Conservation (phyloP, 2,329 filamentous ascomycete genomes). For the Colletotrichum sp. region DNA sequence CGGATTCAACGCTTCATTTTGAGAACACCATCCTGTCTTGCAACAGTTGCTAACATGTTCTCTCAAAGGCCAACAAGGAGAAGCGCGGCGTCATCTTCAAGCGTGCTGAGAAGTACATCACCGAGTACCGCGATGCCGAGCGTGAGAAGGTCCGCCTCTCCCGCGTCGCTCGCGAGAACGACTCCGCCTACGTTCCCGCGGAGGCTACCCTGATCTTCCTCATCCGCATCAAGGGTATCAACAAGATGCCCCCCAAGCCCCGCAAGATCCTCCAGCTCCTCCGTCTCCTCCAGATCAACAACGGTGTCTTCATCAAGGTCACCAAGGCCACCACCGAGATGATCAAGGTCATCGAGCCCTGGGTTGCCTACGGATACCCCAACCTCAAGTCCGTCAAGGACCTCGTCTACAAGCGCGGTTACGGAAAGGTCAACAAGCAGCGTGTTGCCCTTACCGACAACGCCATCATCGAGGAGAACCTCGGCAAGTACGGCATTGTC, state of each 20-base stretch:
- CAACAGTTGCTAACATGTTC: conserved; percentile 5
- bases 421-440: conserved; percentile 99
- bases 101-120: conserved; percentile 99
- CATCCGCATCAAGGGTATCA: conserved; percentile 99
- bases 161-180: conserved; percentile 88
- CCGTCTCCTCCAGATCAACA: conserved; percentile 99
- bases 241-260: conserved; percentile 99
- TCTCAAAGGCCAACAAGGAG: conserved; percentile 88
- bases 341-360: conserved; percentile 98
- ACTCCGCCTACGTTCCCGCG: conserved; percentile 91
- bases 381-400: conserved; percentile 99
- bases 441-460: conserved; percentile 97
- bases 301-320: conserved; percentile 95
- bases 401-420: conserved; percentile 99
- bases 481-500: conserved; percentile 98
- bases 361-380: conserved; percentile 98
- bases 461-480: conserved; percentile 93
- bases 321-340: conserved; percentile 98
- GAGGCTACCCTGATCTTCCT: conserved; percentile 98
- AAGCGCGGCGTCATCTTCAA: conserved; percentile 99
- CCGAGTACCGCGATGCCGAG: conserved; percentile 98
- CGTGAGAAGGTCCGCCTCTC: conserved; percentile 96
- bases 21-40: conserved; percentile 12
- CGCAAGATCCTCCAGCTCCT: conserved; percentile 99
- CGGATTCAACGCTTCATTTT: conserved; percentile 30